These are phyloP conservation scores for Verbena officinalis DNA, from an alignment of 257 asterid genomes.

Conservation along the genomic window DNA sequence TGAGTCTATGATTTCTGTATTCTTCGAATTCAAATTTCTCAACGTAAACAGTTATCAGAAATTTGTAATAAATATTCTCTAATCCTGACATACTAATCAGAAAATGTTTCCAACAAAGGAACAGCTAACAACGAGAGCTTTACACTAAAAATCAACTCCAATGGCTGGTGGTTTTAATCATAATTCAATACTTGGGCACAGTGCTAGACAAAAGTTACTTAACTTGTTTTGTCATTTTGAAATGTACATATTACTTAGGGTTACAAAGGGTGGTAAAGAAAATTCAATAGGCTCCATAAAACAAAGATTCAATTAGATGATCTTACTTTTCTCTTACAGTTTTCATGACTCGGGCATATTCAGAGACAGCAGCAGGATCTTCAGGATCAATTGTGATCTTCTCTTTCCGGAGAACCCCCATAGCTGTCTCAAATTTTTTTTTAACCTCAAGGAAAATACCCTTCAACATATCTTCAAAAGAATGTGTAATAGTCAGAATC, in stretches of 20 bases:
- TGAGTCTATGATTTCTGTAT: not conserved
- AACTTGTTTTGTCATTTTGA: not conserved
- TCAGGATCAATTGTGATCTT: conserved; percentile 92
- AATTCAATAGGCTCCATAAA: not conserved
- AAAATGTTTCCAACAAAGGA: conserved; percentile 3
- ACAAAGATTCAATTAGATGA: conserved; percentile 18
- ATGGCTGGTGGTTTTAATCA: not conserved
- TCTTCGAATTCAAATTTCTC: not conserved
- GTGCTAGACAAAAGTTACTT: not conserved
- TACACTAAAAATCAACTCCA: conserved; percentile 13
- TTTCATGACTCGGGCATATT: conserved; percentile 87
- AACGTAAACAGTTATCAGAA: conserved; percentile 4
- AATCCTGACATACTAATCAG: conserved; percentile 5
- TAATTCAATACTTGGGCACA: not conserved
- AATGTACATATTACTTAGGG: not conserved
- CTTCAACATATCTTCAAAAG: conserved; percentile 86
- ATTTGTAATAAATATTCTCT: not conserved
- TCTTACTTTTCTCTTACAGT: conserved; percentile 84
- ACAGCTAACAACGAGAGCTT: conserved; percentile 2
- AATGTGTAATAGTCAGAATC: conserved; percentile 39
- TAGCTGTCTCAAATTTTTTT: conserved; percentile 90
- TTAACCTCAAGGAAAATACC: conserved; percentile 85
- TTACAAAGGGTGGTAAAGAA: conserved; percentile 11
- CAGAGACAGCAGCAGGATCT: conserved; percentile 86
- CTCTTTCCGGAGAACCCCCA: conserved; percentile 75